phyloP scores from a whole-genome alignment of 768 basidiomycete genomes.

The Auricularia cornea region DNA sequence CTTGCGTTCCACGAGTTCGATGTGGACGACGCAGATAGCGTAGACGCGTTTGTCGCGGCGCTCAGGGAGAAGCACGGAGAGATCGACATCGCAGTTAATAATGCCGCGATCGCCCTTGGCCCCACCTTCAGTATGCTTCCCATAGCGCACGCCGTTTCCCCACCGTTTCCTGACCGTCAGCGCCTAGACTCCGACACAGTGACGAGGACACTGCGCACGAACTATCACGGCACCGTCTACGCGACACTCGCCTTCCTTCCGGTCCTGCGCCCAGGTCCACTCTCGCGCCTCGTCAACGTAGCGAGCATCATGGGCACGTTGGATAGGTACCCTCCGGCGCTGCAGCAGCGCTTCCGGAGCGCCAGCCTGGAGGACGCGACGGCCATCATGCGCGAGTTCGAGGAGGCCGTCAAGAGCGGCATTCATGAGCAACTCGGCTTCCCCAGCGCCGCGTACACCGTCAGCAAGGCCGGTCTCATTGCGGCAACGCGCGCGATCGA shows the following conservation, averaged over 20 bases:
- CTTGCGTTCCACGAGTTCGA: conserved; percentile 9
- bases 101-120: conserved; percentile 13
- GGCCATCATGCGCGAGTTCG: conserved; percentile 13
- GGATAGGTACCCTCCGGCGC: neutral
- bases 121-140: no score
- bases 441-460: conserved; percentile 13
- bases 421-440: conserved; percentile 11
- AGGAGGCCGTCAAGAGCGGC: conserved; percentile 11
- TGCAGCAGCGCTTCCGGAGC: conserved; percentile 8
- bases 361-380: conserved; percentile 12
- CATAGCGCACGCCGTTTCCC: no score
- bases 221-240: neutral
- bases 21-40: conserved; percentile 9
- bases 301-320: neutral
- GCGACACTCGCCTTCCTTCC: neutral
- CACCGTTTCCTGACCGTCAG: no score
- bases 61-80: conserved; percentile 7
- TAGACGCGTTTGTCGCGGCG: conserved; percentile 8
- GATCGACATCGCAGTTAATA: conserved; percentile 14
- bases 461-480: conserved; percentile 12
- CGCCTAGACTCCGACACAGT: neutral
- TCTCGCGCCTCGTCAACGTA: neutral
- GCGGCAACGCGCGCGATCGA: conserved; percentile 11
- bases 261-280: neutral
- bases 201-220: neutral